A percentile compares a stretch with the other conserved stretches of the same genome.
Conservation (phyloP, 2,329 filamentous ascomycete species). For the Orbilia blumenaviensis region DNA sequence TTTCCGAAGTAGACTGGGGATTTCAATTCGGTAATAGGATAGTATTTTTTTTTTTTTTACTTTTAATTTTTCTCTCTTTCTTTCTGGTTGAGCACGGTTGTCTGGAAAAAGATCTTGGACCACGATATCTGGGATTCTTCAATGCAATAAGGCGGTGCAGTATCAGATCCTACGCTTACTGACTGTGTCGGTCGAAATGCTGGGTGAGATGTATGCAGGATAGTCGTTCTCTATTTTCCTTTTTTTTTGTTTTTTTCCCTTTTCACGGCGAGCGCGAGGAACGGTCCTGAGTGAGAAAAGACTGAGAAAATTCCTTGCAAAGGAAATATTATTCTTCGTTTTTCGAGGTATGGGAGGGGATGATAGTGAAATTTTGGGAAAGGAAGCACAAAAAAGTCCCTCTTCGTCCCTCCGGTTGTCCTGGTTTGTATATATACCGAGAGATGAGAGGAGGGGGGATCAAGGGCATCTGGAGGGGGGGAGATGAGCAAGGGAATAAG, state of each 20-base stretch:
- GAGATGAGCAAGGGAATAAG: constrained; percentile 28
- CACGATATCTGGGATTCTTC: constrained; percentile 14
- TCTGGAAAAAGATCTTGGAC: constrained; percentile 29
- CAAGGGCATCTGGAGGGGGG: constrained; percentile 45
- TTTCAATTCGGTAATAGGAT: constrained; percentile 8
- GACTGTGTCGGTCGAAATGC: constrained; percentile 2
- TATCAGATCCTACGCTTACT: constrained; percentile 15
- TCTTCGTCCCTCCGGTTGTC: constrained; percentile 24
- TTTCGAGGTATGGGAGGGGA: constrained; percentile 16
- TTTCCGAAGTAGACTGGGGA: constrained; percentile 49
- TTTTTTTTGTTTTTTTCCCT: too few species aligned
- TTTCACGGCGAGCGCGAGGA: neutral
- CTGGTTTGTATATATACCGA: constrained; percentile 46
- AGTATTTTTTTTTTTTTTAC: neutral
- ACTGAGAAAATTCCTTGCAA: constrained; percentile 17
- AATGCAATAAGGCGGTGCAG: constrained; percentile 13
- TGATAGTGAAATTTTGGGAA: neutral
- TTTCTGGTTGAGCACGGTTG: constrained; percentile 12
- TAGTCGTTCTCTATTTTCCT: neutral
- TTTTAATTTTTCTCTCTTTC: neutral
- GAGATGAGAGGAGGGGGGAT: constrained; percentile 29
- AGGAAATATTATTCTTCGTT: constrained; percentile 11
- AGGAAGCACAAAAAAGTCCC: constrained; percentile 25
- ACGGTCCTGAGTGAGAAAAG: neutral
- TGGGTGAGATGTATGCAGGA: constrained; percentile 6